phyloP scores from a whole-genome alignment of 2,329 filamentous ascomycete genomes.

The Pseudogymnoascus sp. region DNA sequence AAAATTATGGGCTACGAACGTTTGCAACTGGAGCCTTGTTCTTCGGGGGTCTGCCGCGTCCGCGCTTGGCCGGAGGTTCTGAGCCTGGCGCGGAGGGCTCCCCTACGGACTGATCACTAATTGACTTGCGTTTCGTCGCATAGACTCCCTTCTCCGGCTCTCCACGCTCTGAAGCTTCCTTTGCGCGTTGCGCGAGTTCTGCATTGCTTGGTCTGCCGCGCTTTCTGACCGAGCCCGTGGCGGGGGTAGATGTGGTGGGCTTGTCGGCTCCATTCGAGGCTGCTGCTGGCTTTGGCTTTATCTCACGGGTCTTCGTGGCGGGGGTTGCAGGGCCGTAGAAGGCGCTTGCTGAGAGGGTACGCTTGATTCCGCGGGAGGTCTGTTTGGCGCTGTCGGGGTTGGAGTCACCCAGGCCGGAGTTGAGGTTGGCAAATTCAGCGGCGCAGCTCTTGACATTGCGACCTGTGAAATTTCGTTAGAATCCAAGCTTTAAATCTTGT shows the following conservation, averaged over 20 bases:
- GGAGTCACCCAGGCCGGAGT: background rate
- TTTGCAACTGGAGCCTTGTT: background rate
- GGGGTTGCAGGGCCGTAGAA: background rate
- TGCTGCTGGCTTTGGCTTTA: conserved; percentile 5
- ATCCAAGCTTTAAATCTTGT: background rate
- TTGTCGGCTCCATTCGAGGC: conserved; percentile 5
- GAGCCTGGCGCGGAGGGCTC: background rate
- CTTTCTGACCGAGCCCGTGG: conserved; percentile 2
- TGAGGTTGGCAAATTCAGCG: background rate
- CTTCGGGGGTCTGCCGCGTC: conserved; percentile 7
- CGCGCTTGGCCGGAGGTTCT: conserved; percentile 4
- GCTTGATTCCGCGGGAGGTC: background rate
- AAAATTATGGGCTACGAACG: conserved; percentile 6
- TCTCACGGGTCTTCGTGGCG: background rate
- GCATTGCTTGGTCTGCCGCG: conserved; percentile 14
- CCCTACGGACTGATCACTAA: background rate
- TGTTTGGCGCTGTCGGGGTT: background rate
- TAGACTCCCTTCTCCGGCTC: background rate
- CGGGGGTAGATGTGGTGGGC: background rate
- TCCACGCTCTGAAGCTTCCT: conserved; percentile 4
- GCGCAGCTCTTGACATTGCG: background rate
- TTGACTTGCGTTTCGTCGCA: background rate
- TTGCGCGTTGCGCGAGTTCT: conserved; percentile 11
- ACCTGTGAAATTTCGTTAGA: background rate
- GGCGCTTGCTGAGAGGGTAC: background rate